Evolutionary conservation across 257 asterid species (phyloP).

Genomic region (Orobanche coerulescens): DNA sequence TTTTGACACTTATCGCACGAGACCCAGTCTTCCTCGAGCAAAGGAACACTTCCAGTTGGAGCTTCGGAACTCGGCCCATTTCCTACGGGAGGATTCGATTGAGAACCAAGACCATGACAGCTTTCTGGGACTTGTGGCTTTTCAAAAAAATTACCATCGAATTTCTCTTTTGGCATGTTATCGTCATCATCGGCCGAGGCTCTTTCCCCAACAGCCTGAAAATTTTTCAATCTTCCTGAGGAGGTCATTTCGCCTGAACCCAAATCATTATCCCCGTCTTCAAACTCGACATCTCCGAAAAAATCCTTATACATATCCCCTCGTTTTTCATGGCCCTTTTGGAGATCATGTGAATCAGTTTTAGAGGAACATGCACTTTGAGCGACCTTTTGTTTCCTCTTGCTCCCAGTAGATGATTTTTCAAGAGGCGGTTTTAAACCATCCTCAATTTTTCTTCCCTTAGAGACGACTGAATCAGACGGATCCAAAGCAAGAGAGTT

Average conservation of each 20-base stretch:
- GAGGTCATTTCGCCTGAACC: slow-evolving; percentile 49
- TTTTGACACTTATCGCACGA: slow-evolving; percentile 68
- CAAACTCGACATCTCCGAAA: slow-evolving; percentile 72
- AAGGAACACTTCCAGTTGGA: slow-evolving; percentile 47
- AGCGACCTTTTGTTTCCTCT: slow-evolving; percentile 45
- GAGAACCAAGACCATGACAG: slow-evolving; percentile 34
- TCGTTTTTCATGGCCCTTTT: slow-evolving; percentile 44
- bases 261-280: slow-evolving; percentile 54
- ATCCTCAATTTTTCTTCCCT: slow-evolving; percentile 40
- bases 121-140: slow-evolving; percentile 32
- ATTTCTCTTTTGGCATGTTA: slow-evolving; percentile 38
- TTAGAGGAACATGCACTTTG: slow-evolving; percentile 32
- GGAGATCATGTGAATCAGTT: slow-evolving; percentile 40
- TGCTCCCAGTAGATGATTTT: slow-evolving; percentile 39
- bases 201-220: slow-evolving; percentile 36
- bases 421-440: slow-evolving; percentile 34
- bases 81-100: slow-evolving; percentile 33
- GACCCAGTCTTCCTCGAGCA: slow-evolving; percentile 86
- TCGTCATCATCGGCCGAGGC: slow-evolving; percentile 31
- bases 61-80: slow-evolving; percentile 45
- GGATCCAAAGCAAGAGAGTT: slow-evolving; percentile 33
- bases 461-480: slow-evolving; percentile 31
- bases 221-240: slow-evolving; percentile 35
- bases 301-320: slow-evolving; percentile 61
- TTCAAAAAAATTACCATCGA: slow-evolving; percentile 31